phyloP scores from a whole-genome alignment of 2,329 filamentous ascomycete species.

The Fusarium sublunatum region DNA sequence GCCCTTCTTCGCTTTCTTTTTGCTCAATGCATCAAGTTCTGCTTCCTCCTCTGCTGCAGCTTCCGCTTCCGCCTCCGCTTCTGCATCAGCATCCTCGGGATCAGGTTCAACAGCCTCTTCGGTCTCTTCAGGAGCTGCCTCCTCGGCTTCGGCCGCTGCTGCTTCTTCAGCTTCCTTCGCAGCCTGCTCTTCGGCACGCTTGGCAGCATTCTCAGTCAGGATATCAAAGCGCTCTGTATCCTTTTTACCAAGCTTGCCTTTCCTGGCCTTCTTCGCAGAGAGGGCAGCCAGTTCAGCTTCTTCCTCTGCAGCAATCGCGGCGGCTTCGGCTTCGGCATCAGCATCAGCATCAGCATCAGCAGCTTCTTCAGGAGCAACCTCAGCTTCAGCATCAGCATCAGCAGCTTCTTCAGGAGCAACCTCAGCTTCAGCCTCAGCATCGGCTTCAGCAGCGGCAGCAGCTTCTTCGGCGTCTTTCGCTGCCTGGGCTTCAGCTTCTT shows the following conservation, averaged over 20 bases:
- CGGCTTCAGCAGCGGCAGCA: slow-evolving; percentile 45
- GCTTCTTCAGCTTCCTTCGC: slow-evolving; percentile 24
- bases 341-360: slow-evolving; percentile 32
- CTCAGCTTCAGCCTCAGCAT: slow-evolving; percentile 40
- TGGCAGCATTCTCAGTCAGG: slow-evolving; percentile 29
- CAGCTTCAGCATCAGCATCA: slow-evolving; percentile 48
- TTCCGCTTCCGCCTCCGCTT: slow-evolving; percentile 31
- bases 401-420: slow-evolving; percentile 38
- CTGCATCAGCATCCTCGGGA: slow-evolving; percentile 30
- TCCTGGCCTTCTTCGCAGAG: slow-evolving; percentile 33
- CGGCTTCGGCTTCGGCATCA: slow-evolving; percentile 7
- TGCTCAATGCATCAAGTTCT: slow-evolving; percentile 53
- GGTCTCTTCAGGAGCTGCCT: slow-evolving; percentile 34
- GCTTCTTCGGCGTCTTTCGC: slow-evolving; percentile 47
- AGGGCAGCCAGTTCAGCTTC: slow-evolving; percentile 35
- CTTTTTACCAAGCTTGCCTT: slow-evolving; percentile 41
- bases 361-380: slow-evolving; percentile 10
- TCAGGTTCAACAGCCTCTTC: slow-evolving; percentile 36
- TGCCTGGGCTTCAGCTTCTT: slow-evolving; percentile 47
- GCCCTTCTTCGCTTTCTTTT: slow-evolving; percentile 52
- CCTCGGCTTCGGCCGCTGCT: slow-evolving; percentile 14
- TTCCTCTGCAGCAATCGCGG: slow-evolving; percentile 31
- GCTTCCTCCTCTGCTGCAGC: slow-evolving; percentile 43
- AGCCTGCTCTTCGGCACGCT: slow-evolving; percentile 31
- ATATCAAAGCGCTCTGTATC: slow-evolving; percentile 40